Conservation (phyloP, 192 early-diverging fungal genomes). For the Backusella tarrabulga region DNA sequence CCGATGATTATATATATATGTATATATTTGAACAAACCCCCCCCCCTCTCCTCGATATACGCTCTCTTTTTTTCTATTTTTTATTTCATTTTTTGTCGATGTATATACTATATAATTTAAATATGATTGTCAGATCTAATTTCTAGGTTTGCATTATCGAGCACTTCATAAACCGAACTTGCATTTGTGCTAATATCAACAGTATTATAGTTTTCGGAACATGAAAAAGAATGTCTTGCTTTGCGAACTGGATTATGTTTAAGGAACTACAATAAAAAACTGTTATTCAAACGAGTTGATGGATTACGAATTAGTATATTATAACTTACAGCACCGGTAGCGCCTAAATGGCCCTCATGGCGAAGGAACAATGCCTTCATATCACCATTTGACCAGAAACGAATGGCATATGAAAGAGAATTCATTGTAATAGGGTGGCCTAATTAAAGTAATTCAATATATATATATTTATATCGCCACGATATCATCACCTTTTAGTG, state of each 20-base stretch:
- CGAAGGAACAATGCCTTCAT: conserved; percentile 94
- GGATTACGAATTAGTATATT: too few species aligned
- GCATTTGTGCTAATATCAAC: conserved; percentile 16
- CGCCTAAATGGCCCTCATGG: conserved; percentile 96
- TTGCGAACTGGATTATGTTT: conserved; percentile 44
- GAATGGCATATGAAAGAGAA: conserved; percentile 92
- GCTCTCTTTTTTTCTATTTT: neutral
- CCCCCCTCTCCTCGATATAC: too few species aligned
- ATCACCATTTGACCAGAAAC: conserved; percentile 95
- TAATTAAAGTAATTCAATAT: conserved; percentile 6
- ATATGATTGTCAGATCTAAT: conserved; percentile 5
- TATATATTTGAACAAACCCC: too few species aligned
- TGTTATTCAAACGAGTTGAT: neutral
- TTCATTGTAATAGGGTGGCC: conserved; percentile 97
- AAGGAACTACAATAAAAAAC: conserved; percentile 45
- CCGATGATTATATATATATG: too few species aligned
- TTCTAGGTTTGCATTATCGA: conserved; percentile 32
- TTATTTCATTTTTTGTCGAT: neutral
- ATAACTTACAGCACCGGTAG: conserved; percentile 75
- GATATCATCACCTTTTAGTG: neutral
- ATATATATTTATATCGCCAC: neutral
- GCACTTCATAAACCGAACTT: conserved; percentile 26
- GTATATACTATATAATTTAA: neutral
- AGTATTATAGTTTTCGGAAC: conserved; percentile 79
- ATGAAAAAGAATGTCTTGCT: conserved; percentile 54